Percentiles rank a stretch among this genome's conserved stretches.
phyloP scores from a whole-genome alignment of 2,329 filamentous ascomycete species.

The Diplodia intermedia region DNA sequence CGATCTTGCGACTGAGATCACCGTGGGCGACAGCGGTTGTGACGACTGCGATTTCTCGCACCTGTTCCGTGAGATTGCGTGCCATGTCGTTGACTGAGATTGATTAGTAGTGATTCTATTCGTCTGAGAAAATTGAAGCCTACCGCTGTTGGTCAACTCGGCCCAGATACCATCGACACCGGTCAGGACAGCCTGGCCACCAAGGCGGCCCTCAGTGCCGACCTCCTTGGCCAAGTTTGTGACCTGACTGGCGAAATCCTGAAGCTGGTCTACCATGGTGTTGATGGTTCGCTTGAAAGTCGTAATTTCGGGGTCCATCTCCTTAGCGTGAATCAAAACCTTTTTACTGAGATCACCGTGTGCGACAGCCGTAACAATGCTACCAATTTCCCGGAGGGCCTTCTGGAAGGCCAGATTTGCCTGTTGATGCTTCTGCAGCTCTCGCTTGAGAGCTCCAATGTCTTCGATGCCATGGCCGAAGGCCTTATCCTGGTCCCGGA shows the following conservation, averaged over 20 bases:
- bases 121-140: conserved; percentile 35
- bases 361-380: conserved; percentile 95
- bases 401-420: conserved; percentile 99
- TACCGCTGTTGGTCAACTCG: conserved; percentile 75
- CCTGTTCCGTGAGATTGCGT: conserved; percentile 96
- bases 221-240: conserved; percentile 94
- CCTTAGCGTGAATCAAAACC: conserved; percentile 91
- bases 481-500: conserved; percentile 81
- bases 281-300: conserved; percentile 99
- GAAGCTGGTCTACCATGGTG: conserved; percentile 98
- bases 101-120: conserved; percentile 40
- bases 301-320: conserved; percentile 98
- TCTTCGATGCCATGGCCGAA: conserved; percentile 82
- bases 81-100: conserved; percentile 90
- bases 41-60: conserved; percentile 95
- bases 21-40: conserved; percentile 94
- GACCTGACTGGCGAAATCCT: conserved; percentile 95
- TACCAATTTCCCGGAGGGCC: conserved; percentile 92
- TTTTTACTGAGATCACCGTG: conserved; percentile 96
- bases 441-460: conserved; percentile 86
- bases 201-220: conserved; percentile 92
- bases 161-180: conserved; percentile 98
- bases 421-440: conserved; percentile 96
- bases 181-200: conserved; percentile 90
- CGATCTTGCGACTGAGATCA: conserved; percentile 94